These are phyloP conservation scores for Aspergillus proliferans DNA, from an alignment of 2,329 filamentous ascomycete species.

Conservation along the genomic window DNA sequence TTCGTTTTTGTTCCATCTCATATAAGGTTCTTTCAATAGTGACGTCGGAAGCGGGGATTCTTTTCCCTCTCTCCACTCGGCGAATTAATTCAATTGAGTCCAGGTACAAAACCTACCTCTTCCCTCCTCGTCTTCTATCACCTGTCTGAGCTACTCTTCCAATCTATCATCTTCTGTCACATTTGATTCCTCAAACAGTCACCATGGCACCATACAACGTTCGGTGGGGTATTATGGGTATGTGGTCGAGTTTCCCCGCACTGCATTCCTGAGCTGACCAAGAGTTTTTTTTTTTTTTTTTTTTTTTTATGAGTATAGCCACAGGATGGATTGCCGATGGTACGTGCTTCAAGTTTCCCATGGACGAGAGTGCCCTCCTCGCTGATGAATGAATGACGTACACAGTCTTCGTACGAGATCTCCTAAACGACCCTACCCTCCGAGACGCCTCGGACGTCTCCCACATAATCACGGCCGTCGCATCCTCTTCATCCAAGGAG, in stretches of 20 bases:
- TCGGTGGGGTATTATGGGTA: constrained; percentile 42
- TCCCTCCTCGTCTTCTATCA: background rate
- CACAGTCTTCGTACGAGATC: constrained; percentile 64
- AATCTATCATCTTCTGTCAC: background rate
- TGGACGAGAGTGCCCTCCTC: too few species aligned
- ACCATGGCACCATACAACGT: constrained; percentile 32
- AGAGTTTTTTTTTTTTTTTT: constrained; percentile 11
- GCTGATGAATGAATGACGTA: background rate
- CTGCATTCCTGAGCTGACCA: background rate
- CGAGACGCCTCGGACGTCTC: constrained; percentile 66
- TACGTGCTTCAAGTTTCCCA: constrained; percentile 14
- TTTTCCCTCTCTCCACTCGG: background rate
- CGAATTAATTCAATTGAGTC: background rate
- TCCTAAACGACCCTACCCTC: constrained; percentile 64
- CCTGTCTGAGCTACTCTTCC: background rate
- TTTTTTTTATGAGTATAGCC: constrained; percentile 23
- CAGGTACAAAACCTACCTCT: background rate
- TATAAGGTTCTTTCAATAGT: background rate
- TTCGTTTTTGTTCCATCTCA: background rate
- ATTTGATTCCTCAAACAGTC: background rate
- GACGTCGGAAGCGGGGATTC: background rate
- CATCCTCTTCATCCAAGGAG: constrained; percentile 66
- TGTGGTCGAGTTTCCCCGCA: constrained; percentile 11
- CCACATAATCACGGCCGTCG: constrained; percentile 72
- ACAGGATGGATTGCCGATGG: constrained; percentile 40